Evolutionary conservation across 306 rosid species (phyloP).

Genomic region (Mimosa pudica): DNA sequence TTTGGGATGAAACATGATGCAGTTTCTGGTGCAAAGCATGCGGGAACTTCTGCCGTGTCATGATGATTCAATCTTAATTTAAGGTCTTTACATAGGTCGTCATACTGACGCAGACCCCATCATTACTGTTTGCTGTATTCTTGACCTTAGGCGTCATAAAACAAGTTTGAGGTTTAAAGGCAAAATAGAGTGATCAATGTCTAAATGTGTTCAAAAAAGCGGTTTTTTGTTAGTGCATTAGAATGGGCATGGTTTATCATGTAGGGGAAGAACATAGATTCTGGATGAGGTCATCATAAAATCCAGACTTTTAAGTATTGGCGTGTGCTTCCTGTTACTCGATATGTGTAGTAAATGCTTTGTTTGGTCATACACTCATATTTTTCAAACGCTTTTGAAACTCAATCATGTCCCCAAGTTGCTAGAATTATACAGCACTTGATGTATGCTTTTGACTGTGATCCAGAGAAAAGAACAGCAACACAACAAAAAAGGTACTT

Average conservation of each 20-base stretch:
- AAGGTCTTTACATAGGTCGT: constrained; percentile 29
- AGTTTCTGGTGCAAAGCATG: constrained; percentile 28
- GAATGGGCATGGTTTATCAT: constrained; percentile 41
- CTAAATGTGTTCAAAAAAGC: constrained; percentile 13
- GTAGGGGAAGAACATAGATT: constrained; percentile 61
- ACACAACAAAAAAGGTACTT: constrained; percentile 46
- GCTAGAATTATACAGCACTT: constrained; percentile 47
- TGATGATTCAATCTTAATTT: constrained; percentile 16
- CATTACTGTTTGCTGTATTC: constrained; percentile 38
- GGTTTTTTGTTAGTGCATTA: neutral
- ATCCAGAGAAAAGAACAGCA: constrained; percentile 46
- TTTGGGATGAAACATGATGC: constrained; percentile 17
- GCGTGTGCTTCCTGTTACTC: constrained; percentile 53
- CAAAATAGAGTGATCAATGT: constrained; percentile 16
- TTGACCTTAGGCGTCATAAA: constrained; percentile 19
- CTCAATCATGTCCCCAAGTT: constrained; percentile 49
- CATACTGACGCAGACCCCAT: constrained; percentile 30
- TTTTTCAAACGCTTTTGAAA: constrained; percentile 40
- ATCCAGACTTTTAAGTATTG: constrained; percentile 55
- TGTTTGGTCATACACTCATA: constrained; percentile 54
- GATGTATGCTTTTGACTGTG: constrained; percentile 56
- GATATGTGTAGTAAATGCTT: constrained; percentile 61
- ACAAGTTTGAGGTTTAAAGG: constrained; percentile 12
- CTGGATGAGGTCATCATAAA: constrained; percentile 59
- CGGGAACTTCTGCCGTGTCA: constrained; percentile 37